A percentile compares a stretch with the other conserved stretches of the same genome.
phyloP scores from a whole-genome alignment of 371 early-diverging fungal genomes.

The Furculomyces boomerangus region DNA sequence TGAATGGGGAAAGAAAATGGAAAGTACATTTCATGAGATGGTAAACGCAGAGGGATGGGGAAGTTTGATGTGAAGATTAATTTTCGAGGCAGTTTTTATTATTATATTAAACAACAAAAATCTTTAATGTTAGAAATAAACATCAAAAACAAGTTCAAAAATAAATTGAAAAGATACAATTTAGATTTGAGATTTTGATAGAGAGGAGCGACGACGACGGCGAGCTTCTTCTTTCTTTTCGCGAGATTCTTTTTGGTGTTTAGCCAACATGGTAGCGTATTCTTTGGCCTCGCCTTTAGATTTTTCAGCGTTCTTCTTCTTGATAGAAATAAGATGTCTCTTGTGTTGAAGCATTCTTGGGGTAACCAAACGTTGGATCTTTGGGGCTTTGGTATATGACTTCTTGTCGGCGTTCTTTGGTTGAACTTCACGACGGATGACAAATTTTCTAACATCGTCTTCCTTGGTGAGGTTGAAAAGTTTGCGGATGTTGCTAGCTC shows the following conservation, averaged over 20 bases:
- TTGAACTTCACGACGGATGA: conserved; percentile 84
- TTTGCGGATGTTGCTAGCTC: conserved; percentile 96
- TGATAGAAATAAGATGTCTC: conserved; percentile 65
- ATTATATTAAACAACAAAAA: no score
- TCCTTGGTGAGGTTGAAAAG: conserved; percentile 90
- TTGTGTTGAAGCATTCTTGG: conserved; percentile 88
- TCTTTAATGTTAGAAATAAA: no score
- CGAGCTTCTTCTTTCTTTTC: conserved; percentile 41
- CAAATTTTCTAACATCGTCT: conserved; percentile 95
- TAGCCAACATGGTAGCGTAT: conserved; percentile 79
- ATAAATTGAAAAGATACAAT: not conserved
- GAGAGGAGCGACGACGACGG: conserved; percentile 23
- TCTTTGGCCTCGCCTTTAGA: conserved; percentile 75
- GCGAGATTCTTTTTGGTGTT: conserved; percentile 79
- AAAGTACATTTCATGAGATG: not conserved
- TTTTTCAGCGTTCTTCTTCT: conserved; percentile 57
- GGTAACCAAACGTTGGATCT: conserved; percentile 95
- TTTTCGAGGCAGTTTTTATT: no score
- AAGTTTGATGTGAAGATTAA: not conserved
- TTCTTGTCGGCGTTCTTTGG: conserved; percentile 77
- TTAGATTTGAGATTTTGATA: conserved; percentile 7
- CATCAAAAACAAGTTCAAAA: no score
- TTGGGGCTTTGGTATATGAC: conserved; percentile 84
- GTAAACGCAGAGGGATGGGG: not conserved
- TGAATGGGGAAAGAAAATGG: conserved; percentile 2